Conservation (phyloP, 495 filamentous ascomycete species). For the Neurospora sp. region DNA sequence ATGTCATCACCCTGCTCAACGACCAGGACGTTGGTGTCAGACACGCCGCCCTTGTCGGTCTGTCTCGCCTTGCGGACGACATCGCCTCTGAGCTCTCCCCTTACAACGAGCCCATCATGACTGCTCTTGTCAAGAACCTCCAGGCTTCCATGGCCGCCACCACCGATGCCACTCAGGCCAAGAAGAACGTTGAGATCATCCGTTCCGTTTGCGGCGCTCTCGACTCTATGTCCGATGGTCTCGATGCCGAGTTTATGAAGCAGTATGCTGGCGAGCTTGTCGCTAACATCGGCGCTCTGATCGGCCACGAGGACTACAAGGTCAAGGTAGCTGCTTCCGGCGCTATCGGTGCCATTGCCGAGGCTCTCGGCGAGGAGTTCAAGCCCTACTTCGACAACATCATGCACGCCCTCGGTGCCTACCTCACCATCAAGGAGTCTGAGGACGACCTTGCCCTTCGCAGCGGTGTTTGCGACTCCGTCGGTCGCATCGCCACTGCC, state of each 20-base stretch:
- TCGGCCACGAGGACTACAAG: constrained; percentile 74
- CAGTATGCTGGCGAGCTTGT: constrained; percentile 75
- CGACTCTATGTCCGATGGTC: constrained; percentile 80
- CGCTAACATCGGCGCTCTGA: constrained; percentile 69
- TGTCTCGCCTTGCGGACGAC: constrained; percentile 85
- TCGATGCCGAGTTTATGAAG: constrained; percentile 74
- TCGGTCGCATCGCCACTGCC: constrained; percentile 83
- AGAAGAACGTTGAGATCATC: constrained; percentile 73
- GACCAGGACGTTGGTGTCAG: constrained; percentile 75
- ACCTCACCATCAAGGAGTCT: constrained; percentile 75
- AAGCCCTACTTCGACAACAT: constrained; percentile 79
- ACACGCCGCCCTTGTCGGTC: constrained; percentile 72
- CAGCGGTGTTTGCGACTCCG: constrained; percentile 78
- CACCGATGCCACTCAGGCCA: constrained; percentile 42
- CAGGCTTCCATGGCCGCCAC: constrained; percentile 55
- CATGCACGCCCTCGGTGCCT: constrained; percentile 76
- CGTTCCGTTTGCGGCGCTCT: constrained; percentile 84
- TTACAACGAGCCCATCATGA: constrained; percentile 74
- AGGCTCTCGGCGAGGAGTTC: constrained; percentile 72
- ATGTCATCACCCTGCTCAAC: constrained; percentile 73
- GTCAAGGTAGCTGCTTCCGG: constrained; percentile 82
- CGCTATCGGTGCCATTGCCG: constrained; percentile 82
- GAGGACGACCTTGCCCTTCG: constrained; percentile 86
- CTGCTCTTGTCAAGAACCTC: constrained; percentile 75
- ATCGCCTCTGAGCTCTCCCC: constrained; percentile 78